Evolutionary conservation across 352 stramenopile species (phyloP), one percentile per base, ranked within the genome.

Genomic region (Pythium volutum): DNA sequence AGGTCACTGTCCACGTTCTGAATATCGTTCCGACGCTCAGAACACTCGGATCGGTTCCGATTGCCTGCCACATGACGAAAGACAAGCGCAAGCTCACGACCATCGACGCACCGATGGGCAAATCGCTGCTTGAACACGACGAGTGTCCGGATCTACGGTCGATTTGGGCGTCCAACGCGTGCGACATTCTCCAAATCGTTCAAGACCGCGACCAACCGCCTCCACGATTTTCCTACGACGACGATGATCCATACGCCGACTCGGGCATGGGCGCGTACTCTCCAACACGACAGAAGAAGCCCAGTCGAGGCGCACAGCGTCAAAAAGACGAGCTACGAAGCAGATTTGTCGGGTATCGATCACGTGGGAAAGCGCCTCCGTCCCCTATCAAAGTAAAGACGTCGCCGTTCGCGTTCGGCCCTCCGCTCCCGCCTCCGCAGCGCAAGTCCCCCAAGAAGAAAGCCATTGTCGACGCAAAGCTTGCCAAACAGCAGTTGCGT

Each of bases 1-100:
- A 86, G 53, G 79, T 87, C 36, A 86, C 84, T 18, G 77, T 84
- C n/a, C 75, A 93, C n/a, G 67, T 94, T 2, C 55, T 89, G 9
- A 94, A 94, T 62, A 71, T 94, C 15, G 59, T 94, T 16, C 83
- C 85, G 41, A 82, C 64, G 23, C 62, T 94, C 16, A 64, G 67
- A 34, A 86, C 76, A 0, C 58, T 94, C 1, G 85, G 83, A 8
- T 89, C 77, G 2, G 75, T 89, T n/a, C 67, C 70, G 2, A 56
- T 71, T 23, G 53, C 47, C 16, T 59, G 57, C 6, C 58, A 71
- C n/a, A 64, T 79, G 49, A 66, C 58, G 5, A 89, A 89, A 26
- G 73, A 80, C 36, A 90, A 84, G 45, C 84, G 76, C 60, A 87
- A 84, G 52, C 47, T 66, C 22, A 23, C 23, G 11, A 63, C 39